A percentile compares a stretch with the other conserved stretches of the same genome.
These are phyloP conservation scores for Agapanthus africanus DNA, from an alignment of 106 monocot species.

Conservation along the genomic window DNA sequence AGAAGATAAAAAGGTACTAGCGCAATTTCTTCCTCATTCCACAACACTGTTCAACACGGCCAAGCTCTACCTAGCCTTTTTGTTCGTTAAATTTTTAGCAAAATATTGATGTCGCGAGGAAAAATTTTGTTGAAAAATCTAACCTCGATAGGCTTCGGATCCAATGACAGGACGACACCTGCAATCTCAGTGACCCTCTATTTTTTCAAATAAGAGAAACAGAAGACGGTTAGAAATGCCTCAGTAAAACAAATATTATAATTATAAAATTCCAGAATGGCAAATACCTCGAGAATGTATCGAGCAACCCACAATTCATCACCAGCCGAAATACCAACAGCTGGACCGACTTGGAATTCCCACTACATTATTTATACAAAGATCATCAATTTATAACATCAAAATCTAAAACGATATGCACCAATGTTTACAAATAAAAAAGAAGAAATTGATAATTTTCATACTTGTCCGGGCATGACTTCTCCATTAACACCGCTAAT, in stretches of 20 bases:
- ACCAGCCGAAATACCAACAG: constrained; percentile 36
- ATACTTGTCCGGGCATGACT: constrained; percentile 92
- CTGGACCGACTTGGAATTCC: constrained; percentile 52
- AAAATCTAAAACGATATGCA: not conserved
- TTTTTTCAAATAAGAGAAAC: not conserved
- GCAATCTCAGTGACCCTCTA: constrained; percentile 88
- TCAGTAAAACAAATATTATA: too few relatives aligned
- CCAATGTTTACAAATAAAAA: not conserved
- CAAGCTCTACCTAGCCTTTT: too few relatives aligned
- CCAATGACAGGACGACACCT: constrained; percentile 72
- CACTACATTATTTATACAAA: constrained; percentile 17
- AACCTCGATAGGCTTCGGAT: constrained; percentile 77
- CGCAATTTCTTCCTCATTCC: too few relatives aligned
- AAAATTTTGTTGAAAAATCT: constrained; percentile 5
- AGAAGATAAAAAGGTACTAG: too few relatives aligned
- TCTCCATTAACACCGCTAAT: constrained; percentile 89
- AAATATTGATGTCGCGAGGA: too few relatives aligned
- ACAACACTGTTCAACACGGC: too few relatives aligned
- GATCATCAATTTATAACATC: too few relatives aligned
- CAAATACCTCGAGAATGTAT: constrained; percentile 30
- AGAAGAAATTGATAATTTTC: not conserved
- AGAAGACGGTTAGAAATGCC: too few relatives aligned
- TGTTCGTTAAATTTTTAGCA: too few relatives aligned
- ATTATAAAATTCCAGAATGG: not conserved
- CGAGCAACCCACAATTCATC: constrained; percentile 46